Evolutionary conservation across 306 rosid species (phyloP), one percentile per base, ranked within the genome.

Genomic region (Gleditsia sinensis): DNA sequence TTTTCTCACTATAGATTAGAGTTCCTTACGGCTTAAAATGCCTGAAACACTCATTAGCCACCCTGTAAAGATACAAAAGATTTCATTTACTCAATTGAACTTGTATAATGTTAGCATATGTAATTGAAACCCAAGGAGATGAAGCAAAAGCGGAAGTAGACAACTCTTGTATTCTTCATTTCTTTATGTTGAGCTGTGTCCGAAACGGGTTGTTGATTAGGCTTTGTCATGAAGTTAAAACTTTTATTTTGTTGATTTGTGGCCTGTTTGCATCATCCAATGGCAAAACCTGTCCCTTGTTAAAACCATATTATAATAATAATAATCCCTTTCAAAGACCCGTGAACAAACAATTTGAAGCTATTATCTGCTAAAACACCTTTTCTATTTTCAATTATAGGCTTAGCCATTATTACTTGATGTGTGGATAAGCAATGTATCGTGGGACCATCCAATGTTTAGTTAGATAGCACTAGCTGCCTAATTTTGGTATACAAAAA

Each of bases 151-250:
- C 30, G 13, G 46, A 34, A 19, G 46, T 23, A 48, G 83, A 51
- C 75, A 70, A 19, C 53, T 57, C 11, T 11, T 54, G 37, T 11
- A 1, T 40, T 9, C 14, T 7, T 14, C 43, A 2, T 54, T 50
- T 64, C 40, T 21, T 54, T 71, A 8, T 67, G 10, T 57, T 46
- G 39, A 16, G 63, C 53, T 51, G 3, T 73, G 75, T 74, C 78
- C 76, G 50, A 61, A 77, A 50, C 48, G 13, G 63, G 82, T 80
- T 64, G 89, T 81, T 85, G 88, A 74, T 59, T 55, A 49, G 86
- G 89, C 86, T 65, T 81, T 70, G 77, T 88, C 92, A 65, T 55
- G 71, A 74, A 78, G 88, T 83, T 72, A 49, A 34, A 66, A 37
- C 27, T 71, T n/a, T 6, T 0, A 3, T 54, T 17, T 3, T 11